Evolutionary conservation across 2,329 filamentous ascomycete species (phyloP).

Genomic region (Xylaria arbuscula): DNA sequence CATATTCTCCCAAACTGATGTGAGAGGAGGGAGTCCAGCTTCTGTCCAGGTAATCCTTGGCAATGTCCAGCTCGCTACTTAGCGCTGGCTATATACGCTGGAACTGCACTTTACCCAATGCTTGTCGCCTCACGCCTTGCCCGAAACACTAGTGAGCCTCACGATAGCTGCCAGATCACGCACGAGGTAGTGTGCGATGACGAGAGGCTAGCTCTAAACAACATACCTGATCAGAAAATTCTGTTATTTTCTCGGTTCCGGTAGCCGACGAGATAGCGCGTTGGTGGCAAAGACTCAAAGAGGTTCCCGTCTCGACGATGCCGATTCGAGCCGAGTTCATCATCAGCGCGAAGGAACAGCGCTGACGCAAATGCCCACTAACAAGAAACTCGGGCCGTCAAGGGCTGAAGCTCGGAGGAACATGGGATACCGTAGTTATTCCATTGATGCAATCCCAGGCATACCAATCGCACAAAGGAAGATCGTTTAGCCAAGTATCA

Average conservation of each 20-base stretch:
- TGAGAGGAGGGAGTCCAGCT: conserved; percentile 8
- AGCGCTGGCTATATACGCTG: neutral
- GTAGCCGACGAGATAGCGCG: neutral
- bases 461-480: conserved; percentile 12
- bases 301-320: conserved; percentile 8
- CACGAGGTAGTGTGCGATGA: conserved; percentile 4
- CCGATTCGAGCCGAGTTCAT: conserved; percentile 20
- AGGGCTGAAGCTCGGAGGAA: conserved; percentile 22
- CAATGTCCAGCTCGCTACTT: conserved; percentile 12
- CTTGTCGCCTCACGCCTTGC: conserved; percentile 22
- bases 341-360: conserved; percentile 30
- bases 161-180: conserved; percentile 5
- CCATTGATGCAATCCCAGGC: conserved; percentile 6
- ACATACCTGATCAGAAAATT: neutral
- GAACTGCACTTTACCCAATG: neutral
- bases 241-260: neutral
- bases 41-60: conserved; percentile 27
- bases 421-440: conserved; percentile 1
- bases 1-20: conserved; percentile 8
- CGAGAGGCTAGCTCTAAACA: neutral
- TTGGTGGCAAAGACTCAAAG: conserved; percentile 19
- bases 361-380: conserved; percentile 31
- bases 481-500: conserved; percentile 4
- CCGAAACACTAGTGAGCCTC: neutral
- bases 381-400: conserved; percentile 11